Percentiles rank a stretch among this genome's conserved stretches.
Evolutionary conservation across 1,139 yeast species (phyloP).

Genomic region (Protomyces inundatus): DNA sequence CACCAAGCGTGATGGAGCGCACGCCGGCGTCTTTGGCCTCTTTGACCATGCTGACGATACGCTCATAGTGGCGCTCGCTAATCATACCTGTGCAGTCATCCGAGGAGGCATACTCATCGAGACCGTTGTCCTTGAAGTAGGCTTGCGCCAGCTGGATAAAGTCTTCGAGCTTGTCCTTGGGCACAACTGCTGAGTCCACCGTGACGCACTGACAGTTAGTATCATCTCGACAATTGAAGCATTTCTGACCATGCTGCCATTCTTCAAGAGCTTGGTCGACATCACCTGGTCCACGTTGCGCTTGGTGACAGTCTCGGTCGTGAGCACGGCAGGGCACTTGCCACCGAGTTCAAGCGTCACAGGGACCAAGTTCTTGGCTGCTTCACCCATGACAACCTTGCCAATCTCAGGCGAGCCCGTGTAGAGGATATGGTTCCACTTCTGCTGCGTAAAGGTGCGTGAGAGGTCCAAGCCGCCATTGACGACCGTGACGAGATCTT

Average conservation of each 20-base stretch:
- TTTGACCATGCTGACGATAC: slow-evolving; percentile 47
- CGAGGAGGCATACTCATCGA: neutral
- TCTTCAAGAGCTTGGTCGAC: slow-evolving; percentile 60
- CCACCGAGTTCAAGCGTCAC: slow-evolving; percentile 73
- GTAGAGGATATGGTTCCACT: slow-evolving; percentile 77
- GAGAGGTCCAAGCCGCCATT: slow-evolving; percentile 59
- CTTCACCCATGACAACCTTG: slow-evolving; percentile 67
- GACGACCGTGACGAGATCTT: slow-evolving; percentile 55
- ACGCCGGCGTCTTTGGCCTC: slow-evolving; percentile 41
- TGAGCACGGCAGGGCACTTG: slow-evolving; percentile 69
- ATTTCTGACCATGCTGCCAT: slow-evolving; percentile 71
- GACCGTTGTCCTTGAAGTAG: slow-evolving; percentile 43
- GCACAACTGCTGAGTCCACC: slow-evolving; percentile 72
- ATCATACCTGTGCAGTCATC: slow-evolving; percentile 57
- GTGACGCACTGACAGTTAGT: slow-evolving; percentile 51
- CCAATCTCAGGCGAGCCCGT: slow-evolving; percentile 82
- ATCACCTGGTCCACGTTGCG: slow-evolving; percentile 52
- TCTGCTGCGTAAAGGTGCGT: slow-evolving; percentile 38
- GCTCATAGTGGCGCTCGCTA: slow-evolving; percentile 52
- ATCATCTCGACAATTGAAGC: no score
- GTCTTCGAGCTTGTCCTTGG: slow-evolving; percentile 48
- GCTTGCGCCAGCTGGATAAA: slow-evolving; percentile 46
- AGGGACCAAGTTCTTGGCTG: slow-evolving; percentile 75
- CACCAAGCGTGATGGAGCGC: slow-evolving; percentile 58
- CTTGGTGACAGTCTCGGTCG: slow-evolving; percentile 59